Evolutionary conservation across 2,329 filamentous ascomycete species (phyloP), one percentile per base, ranked within the genome.

Genomic region (Niveomyces coronatus): DNA sequence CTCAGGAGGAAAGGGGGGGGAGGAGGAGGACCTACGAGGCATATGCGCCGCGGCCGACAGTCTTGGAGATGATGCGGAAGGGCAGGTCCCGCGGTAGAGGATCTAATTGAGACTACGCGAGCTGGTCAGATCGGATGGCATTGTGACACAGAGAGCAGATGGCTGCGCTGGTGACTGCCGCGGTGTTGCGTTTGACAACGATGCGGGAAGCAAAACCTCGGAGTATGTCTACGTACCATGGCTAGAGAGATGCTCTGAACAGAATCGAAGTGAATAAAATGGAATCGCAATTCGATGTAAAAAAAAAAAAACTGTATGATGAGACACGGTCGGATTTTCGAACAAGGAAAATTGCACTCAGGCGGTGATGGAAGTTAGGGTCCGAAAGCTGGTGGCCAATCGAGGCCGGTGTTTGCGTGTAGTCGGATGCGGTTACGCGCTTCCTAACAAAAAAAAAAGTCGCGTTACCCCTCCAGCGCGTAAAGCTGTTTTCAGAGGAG

Each of bases 31-130:
- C 63, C 62, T 65, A 95, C 89, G 87, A 96, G 57, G 91, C 91
- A 71, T 98, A 98, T 50, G 91, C 91, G 51, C 91, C 91, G 57
- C 86, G 82, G 40, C 91, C 91, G 51, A 98, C 94, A 11, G 91
- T 98, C 60, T 91, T 91, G 44, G 91, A 96, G 52, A 98, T 75
- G 54, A 98, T 82, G 47, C 89, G 79, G 61, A 98, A 98, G 37
- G 91, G 91, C 35, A 98, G 71, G 53, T 94, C 78, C 45, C 54
- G 67, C 17, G 91, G 91, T 35, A 96, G 68, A 47, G 89, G 87
- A 54, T 87, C 87, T 49, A 88, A 66, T 64, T 98, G 91, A 48
- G 87, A 94, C 73, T 94, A 14, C 4, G 9, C 16, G 9, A n/a
- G 15, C 11, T 3, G 10, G 13, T 20, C 9, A n/a, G 70, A 54